Conservation (phyloP, 306 rosid genomes). For the Malus asiatica region DNA sequence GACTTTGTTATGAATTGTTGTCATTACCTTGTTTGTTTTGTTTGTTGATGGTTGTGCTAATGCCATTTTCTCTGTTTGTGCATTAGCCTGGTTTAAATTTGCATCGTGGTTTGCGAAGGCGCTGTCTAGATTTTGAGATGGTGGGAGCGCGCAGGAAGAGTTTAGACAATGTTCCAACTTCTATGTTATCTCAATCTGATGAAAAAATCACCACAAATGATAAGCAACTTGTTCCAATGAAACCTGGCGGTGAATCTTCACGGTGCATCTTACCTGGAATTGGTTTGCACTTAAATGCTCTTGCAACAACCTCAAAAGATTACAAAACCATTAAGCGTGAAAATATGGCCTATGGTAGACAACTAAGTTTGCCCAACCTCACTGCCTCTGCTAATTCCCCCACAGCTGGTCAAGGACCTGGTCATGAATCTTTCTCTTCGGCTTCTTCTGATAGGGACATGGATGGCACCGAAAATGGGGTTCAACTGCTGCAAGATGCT, state of each 20-base stretch:
- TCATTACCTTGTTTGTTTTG: neutral
- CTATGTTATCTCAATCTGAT: slow-evolving; percentile 27
- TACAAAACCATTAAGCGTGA: slow-evolving; percentile 28
- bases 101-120: slow-evolving; percentile 66
- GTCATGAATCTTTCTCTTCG: slow-evolving; percentile 22
- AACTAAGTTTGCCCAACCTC: slow-evolving; percentile 32
- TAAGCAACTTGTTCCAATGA: slow-evolving; percentile 35
- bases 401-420: slow-evolving; percentile 37
- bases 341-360: slow-evolving; percentile 39
- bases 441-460: slow-evolving; percentile 42
- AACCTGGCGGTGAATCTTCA: slow-evolving; percentile 35
- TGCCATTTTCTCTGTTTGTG: slow-evolving; percentile 13
- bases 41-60: neutral
- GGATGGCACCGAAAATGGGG: slow-evolving; percentile 34
- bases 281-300: slow-evolving; percentile 77
- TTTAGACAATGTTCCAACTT: slow-evolving; percentile 35
- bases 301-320: slow-evolving; percentile 46
- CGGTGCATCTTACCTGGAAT: slow-evolving; percentile 59
- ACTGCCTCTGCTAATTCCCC: slow-evolving; percentile 35
- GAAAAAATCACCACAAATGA: slow-evolving; percentile 34
- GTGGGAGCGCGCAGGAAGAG: slow-evolving; percentile 48
- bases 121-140: slow-evolving; percentile 83
- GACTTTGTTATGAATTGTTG: neutral
- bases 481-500: slow-evolving; percentile 53
- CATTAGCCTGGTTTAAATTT: slow-evolving; percentile 48